Percentiles rank a stretch among this genome's conserved stretches.
Conservation (phyloP, 768 basidiomycete genomes). For the Naematelia aurantialba region DNA sequence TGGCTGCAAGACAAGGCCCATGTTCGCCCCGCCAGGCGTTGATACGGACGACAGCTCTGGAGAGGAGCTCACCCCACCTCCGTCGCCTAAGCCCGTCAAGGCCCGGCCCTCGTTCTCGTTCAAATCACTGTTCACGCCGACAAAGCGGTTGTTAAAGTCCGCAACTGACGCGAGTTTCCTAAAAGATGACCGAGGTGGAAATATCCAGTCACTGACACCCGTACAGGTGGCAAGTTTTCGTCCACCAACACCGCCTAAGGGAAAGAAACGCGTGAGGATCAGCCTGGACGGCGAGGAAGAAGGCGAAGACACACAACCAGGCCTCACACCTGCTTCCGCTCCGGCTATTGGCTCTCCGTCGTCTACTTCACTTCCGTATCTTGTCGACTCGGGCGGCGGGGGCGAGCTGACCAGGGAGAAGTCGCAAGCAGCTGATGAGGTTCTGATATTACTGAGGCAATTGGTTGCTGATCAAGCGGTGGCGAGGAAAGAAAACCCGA, state of each 20-base stretch:
- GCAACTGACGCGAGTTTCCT: neutral
- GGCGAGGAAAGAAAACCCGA: neutral
- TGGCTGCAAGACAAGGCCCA: no score
- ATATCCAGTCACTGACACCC: neutral
- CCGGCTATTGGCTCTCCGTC: no score
- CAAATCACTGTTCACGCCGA: slow-evolving; percentile 9
- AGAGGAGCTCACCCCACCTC: slow-evolving; percentile 10
- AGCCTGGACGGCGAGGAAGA: slow-evolving; percentile 11
- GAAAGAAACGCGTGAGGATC: slow-evolving; percentile 22
- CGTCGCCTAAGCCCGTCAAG: neutral
- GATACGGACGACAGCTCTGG: slow-evolving; percentile 19
- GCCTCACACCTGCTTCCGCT: no score
- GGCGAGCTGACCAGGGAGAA: neutral
- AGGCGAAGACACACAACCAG: slow-evolving; percentile 1
- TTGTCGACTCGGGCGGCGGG: neutral
- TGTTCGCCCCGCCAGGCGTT: slow-evolving; percentile 24
- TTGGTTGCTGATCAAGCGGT: slow-evolving; percentile 9
- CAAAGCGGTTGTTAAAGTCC: neutral
- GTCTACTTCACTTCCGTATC: neutral
- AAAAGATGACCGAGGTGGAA: neutral
- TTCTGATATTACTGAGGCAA: slow-evolving; percentile 12
- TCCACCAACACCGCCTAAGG: slow-evolving; percentile 3
- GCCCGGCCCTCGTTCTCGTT: slow-evolving; percentile 20
- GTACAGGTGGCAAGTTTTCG: neutral
- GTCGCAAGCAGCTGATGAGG: slow-evolving; percentile 4